Evolutionary conservation across 2,329 filamentous ascomycete species (phyloP).

Genomic region (Monosporascus sp.): DNA sequence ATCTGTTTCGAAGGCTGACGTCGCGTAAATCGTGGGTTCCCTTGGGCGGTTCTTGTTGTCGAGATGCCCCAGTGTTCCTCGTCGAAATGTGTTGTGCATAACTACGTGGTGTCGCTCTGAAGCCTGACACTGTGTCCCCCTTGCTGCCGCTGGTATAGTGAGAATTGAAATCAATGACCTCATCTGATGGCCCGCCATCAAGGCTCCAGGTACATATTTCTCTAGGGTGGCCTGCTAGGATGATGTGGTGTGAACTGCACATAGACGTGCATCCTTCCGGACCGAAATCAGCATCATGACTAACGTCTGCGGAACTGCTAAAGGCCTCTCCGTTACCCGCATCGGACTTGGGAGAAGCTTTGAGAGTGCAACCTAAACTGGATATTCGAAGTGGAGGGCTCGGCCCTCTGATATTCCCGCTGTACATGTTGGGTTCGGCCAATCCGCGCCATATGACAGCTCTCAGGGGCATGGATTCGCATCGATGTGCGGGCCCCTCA

Average conservation of each 20-base stretch:
- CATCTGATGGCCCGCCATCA: slow-evolving; percentile 24
- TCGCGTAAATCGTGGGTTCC: slow-evolving; percentile 18
- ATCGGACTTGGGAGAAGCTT: slow-evolving; percentile 5
- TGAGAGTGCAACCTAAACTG: slow-evolving; percentile 7
- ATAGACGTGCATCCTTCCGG: not conserved
- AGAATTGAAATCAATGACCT: slow-evolving; percentile 20
- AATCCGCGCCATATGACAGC: slow-evolving; percentile 4
- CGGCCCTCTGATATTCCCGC: slow-evolving; percentile 13
- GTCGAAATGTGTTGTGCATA: slow-evolving; percentile 2
- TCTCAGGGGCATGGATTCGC: slow-evolving; percentile 5
- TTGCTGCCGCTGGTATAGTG: slow-evolving; percentile 11
- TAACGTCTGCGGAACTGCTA: slow-evolving; percentile 1
- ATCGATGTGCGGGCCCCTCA: slow-evolving; percentile 7
- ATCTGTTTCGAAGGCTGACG: slow-evolving; percentile 42
- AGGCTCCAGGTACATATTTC: slow-evolving; percentile 23
- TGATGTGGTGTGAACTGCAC: slow-evolving; percentile 1
- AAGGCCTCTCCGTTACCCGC: slow-evolving; percentile 1
- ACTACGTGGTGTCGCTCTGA: slow-evolving; percentile 1
- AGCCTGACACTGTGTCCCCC: slow-evolving; percentile 1
- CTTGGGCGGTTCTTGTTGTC: slow-evolving; percentile 4
- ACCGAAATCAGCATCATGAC: not conserved
- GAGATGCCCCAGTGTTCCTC: slow-evolving; percentile 1
- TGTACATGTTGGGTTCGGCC: slow-evolving; percentile 11
- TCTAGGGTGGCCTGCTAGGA: slow-evolving; percentile 5
- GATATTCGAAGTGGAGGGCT: slow-evolving; percentile 2